A percentile compares a stretch with the other conserved stretches of the same genome.
Conservation (phyloP, 768 basidiomycete species). For the Dendrothele bispora region DNA sequence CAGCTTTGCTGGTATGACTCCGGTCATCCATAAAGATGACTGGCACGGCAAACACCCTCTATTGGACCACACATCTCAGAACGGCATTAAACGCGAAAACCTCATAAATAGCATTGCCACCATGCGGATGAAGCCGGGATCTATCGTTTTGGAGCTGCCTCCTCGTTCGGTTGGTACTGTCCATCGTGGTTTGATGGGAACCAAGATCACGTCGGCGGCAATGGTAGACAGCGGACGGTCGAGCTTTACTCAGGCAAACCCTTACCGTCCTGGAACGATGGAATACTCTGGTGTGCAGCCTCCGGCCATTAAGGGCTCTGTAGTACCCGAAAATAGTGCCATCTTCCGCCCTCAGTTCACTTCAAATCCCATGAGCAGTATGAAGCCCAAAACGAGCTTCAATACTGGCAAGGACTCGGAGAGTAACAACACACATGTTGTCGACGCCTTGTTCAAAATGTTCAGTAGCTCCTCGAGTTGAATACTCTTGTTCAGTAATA, state of each 20-base stretch:
- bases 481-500: too few species aligned
- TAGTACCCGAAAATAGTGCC: too few species aligned
- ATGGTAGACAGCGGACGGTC: neutral
- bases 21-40: constrained; percentile 7
- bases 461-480: too few species aligned
- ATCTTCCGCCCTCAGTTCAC: too few species aligned
- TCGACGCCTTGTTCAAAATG: too few species aligned
- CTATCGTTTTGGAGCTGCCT: neutral
- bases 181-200: neutral
- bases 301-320: too few species aligned
- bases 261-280: constrained; percentile 4
- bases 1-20: constrained; percentile 46
- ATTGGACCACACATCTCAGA: neutral
- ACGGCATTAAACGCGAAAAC: constrained; percentile 1
- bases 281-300: constrained; percentile 4
- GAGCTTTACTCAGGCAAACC: constrained; percentile 2
- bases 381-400: too few species aligned
- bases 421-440: too few species aligned
- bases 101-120: constrained; percentile 1
- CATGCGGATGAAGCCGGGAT: constrained; percentile 4
- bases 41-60: constrained; percentile 1
- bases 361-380: too few species aligned
- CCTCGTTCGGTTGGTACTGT: neutral
- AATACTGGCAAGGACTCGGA: too few species aligned
- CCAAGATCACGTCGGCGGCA: neutral